Conservation (phyloP, 1,284 basidiomycete genomes). For the Puccinia coronata region DNA sequence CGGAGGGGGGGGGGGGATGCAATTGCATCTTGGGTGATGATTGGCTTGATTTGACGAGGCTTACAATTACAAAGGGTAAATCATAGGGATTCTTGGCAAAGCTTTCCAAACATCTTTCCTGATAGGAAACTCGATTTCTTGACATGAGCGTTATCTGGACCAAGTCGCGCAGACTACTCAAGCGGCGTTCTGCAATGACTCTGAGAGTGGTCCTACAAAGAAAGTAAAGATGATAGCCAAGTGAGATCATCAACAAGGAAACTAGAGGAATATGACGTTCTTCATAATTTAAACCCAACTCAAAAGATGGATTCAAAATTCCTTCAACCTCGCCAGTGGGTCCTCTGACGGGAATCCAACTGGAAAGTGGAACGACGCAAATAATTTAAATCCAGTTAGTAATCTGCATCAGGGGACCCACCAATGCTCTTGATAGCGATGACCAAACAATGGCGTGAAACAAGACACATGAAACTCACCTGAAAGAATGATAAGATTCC, state of each 20-base stretch:
- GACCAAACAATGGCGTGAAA: not conserved
- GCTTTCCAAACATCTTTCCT: conserved; percentile 47
- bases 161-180: conserved; percentile 42
- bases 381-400: not conserved
- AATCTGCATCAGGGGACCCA: not conserved
- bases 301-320: conserved; percentile 49
- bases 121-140: conserved; percentile 29
- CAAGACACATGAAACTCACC: conserved; percentile 11
- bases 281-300: conserved; percentile 21
- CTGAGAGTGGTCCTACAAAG: conserved; percentile 37
- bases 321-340: conserved; percentile 47
- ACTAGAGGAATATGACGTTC: not conserved
- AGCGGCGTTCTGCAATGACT: conserved; percentile 42
- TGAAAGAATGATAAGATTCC: conserved; percentile 48
- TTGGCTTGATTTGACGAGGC: not conserved
- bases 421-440: not conserved
- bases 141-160: conserved; percentile 43
- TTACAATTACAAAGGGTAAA: conserved; percentile 46
- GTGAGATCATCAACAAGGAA: conserved; percentile 5
- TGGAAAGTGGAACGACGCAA: not conserved
- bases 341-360: conserved; percentile 48
- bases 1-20: too few species aligned
- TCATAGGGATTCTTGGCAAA: conserved; percentile 44
- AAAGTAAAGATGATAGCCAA: not conserved
- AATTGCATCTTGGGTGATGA: too few species aligned